Evolutionary conservation across 345 rosid genomes (phyloP), one percentile per base, ranked within the genome.

Genomic region (Gossypium thurberi): DNA sequence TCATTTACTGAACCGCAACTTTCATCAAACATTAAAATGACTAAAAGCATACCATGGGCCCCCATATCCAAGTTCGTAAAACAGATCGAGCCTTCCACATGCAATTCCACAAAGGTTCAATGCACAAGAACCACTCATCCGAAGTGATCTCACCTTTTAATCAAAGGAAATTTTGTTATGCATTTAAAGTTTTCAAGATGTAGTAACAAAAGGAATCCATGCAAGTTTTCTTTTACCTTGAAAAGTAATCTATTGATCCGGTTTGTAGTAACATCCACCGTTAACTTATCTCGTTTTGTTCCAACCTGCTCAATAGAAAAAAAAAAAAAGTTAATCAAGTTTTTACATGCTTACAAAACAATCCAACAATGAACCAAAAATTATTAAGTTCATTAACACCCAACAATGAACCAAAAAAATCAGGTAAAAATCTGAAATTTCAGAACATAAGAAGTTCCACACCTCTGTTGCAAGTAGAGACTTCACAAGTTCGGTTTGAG

Each of bases 91-190:
- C 78, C 99, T 88, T 76, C 98, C 96, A 72, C 96, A 89, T 0
- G 98, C 99, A n/a, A 95, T 73, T 43, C 96, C 93, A 43, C 99
- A 95, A 23, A 92, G 99, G 85, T 95, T 85, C 78, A 92, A 77
- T 48, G 99, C 99, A 66, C 99, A 95, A 2, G 98, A 95, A 60
- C 98, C 98, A 58, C 86, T 81, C 96, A 94, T 92, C 76, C 99
- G 86, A 65, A 95, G 76, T 10, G 98, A 92, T 81, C 99, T 84
- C 74, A 92, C 98, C 99, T 95, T 89, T 77, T 72, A 48, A 61
- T 58, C 68, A 82, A 76, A n/a, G 23, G 59, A 77, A 51, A 10
- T 50, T 33, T 33, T 17, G 44, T 23, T 44, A 48, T 43, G 14
- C 47, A n/a, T 60, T 43, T 40, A 9, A 70, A 63, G 61, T 11